Conservation (phyloP, 2,329 filamentous ascomycete genomes). For the Colletotrichum neosansevieriae region DNA sequence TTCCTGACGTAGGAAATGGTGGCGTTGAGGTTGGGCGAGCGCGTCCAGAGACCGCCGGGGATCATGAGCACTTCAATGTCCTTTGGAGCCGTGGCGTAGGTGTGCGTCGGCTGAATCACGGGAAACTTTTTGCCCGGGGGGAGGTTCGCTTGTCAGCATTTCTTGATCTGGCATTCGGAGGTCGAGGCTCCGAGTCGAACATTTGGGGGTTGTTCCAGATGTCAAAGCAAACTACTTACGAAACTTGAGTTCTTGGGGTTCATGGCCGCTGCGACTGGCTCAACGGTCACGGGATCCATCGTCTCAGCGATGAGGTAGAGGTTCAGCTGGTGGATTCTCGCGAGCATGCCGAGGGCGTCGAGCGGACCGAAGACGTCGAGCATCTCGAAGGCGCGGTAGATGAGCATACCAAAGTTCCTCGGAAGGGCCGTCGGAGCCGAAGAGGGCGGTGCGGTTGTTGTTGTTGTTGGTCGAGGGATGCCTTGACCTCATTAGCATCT, state of each 20-base stretch:
- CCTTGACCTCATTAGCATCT: neutral
- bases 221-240: conserved; percentile 21
- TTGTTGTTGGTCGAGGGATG: conserved; percentile 12
- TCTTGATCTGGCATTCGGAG: conserved; percentile 6
- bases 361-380: conserved; percentile 62
- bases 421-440: neutral
- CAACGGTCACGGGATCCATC: conserved; percentile 33
- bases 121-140: conserved; percentile 18
- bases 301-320: conserved; percentile 31
- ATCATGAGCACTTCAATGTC: conserved; percentile 66
- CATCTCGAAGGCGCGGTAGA: conserved; percentile 59
- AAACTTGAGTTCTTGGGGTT: conserved; percentile 37
- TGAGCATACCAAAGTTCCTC: conserved; percentile 54
- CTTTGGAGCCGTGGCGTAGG: conserved; percentile 57
- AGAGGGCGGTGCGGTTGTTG: neutral
- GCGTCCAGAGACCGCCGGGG: conserved; percentile 59
- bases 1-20: conserved; percentile 51
- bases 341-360: conserved; percentile 50
- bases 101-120: conserved; percentile 48
- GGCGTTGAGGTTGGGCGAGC: conserved; percentile 45
- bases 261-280: conserved; percentile 23
- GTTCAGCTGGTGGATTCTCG: conserved; percentile 27
- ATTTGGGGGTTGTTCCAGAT: too few species aligned
- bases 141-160: neutral
- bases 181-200: neutral